phyloP scores from a whole-genome alignment of 768 basidiomycete species.

The Kwoniella sp. region DNA sequence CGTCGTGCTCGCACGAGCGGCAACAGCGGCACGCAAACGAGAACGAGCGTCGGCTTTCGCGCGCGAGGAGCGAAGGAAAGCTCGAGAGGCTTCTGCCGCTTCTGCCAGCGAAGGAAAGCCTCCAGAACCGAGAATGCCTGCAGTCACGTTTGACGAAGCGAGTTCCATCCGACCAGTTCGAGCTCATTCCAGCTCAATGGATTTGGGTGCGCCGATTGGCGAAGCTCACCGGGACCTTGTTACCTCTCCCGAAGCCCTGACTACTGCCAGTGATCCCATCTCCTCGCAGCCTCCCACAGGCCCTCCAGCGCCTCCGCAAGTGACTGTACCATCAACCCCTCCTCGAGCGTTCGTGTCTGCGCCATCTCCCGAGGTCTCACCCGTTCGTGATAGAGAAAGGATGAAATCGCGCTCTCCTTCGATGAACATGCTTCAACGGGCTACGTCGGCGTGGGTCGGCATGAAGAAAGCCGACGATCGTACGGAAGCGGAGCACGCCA shows the following conservation, averaged over 20 bases:
- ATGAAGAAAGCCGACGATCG: conserved; percentile 75
- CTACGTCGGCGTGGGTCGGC: conserved; percentile 77
- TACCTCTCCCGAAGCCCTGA: background rate
- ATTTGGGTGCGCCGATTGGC: conserved; percentile 19
- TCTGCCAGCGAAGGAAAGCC: background rate
- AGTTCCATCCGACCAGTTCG: conserved; percentile 9
- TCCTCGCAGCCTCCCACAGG: background rate
- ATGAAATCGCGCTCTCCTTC: conserved; percentile 73
- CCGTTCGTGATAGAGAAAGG: conserved; percentile 2
- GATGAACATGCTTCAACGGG: conserved; percentile 92
- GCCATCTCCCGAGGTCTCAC: conserved; percentile 13
- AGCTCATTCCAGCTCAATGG: conserved; percentile 17
- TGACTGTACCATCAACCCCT: conserved; percentile 15
- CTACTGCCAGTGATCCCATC: background rate
- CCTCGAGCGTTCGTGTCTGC: conserved; percentile 7
- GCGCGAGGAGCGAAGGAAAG: conserved; percentile 28
- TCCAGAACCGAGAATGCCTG: background rate
- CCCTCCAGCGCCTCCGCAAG: conserved; percentile 1
- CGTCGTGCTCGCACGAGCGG: conserved; percentile 24
- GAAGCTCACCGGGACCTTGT: background rate
- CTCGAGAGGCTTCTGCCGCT: conserved; percentile 6
- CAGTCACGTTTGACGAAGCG: conserved; percentile 20
- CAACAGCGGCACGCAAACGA: conserved; percentile 26
- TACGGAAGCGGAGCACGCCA: conserved; percentile 54
- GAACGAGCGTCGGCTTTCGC: conserved; percentile 28